phyloP scores from a whole-genome alignment of 495 filamentous ascomycete genomes.

The Rhizodiscina lignyota region DNA sequence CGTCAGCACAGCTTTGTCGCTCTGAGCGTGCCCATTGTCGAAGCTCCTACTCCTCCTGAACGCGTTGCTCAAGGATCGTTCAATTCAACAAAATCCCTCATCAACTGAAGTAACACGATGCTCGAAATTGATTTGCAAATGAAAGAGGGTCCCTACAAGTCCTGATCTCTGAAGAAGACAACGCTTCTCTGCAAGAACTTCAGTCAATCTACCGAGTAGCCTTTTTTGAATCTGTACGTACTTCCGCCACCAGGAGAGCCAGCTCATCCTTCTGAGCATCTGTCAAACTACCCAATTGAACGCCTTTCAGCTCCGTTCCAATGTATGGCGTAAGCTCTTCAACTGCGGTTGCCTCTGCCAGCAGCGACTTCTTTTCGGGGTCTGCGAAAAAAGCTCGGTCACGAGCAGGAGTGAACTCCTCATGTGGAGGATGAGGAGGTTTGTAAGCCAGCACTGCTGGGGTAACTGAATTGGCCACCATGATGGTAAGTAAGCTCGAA shows the following conservation, averaged over 20 bases:
- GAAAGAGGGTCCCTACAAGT: no score
- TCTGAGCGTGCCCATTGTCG: no score
- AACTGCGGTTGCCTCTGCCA: conserved; percentile 1
- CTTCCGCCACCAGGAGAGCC: conserved; percentile 26
- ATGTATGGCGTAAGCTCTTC: conserved; percentile 24
- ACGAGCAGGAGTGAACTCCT: conserved; percentile 1
- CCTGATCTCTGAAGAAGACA: conserved; percentile 29
- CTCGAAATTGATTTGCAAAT: no score
- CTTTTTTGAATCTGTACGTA: no score
- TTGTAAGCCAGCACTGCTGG: conserved; percentile 1
- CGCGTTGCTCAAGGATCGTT: no score
- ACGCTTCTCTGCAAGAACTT: conserved; percentile 20
- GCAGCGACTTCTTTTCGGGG: conserved; percentile 2
- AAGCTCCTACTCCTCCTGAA: no score
- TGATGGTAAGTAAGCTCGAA: no score
- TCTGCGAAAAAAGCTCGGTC: conserved; percentile 3
- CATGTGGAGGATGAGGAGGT: conserved; percentile 2
- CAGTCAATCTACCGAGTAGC: no score
- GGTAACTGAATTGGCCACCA: background rate
- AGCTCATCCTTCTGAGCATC: conserved; percentile 26
- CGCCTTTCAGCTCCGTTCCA: conserved; percentile 25
- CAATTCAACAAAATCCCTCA: no score
- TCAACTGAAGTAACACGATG: no score
- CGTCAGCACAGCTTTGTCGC: no score
- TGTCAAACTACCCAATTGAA: conserved; percentile 26